Base-by-base conservation (phyloP, 2,329 filamentous ascomycete species). In the Corniculantispora saksenae region DNA sequence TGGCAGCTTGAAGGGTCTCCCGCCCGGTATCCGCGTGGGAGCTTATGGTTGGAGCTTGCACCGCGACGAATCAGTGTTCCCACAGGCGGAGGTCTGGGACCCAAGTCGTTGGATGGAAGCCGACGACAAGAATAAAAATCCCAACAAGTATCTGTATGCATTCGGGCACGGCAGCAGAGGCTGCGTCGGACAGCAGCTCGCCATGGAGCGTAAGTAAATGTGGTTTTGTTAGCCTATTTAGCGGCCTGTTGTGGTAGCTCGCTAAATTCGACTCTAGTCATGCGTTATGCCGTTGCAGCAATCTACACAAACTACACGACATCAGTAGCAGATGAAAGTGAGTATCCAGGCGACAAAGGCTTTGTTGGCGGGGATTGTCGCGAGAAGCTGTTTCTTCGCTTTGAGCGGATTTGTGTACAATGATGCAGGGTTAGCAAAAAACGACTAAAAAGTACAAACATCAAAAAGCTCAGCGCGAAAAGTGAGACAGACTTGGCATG, bases 371-470 rank as follows among this genome's bases (percentile, higher is more conserved):
- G 54, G 13, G 54, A 29, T 25, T 27, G 55, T 45, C 23, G 54
- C 23, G 23, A 57, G 17, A 45, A 27, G 23, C 6, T 45, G 38
- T 27, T n/a, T 43, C 21, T 57, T 1, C 23, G 38, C 2, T 43
- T 45, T 12, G 55, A 45, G 93, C 5, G 15, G 23, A 29, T 45
- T 8, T 1, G 10, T 32, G 32, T 6, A 32, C 32, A 5, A 32
- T 32, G 32, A 32, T 10, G 32, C 32, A 32, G 32, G 6, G 32
- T 6, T 5, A 32, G 32, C 10, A 10, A 32, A 32, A 43, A 43
- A 13, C 35, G 13, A 38, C 8, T 38, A 38, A 7, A 38, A 38
- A 38, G 13, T 38, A 38, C 35, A 38, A 13, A 38, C 8, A 38
- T 8, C 8, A 38, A 38, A 38, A 38, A 7, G 13, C 35, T 7